Evolutionary conservation across 1,139 yeast genomes (phyloP), one percentile per base, ranked within the genome.

Genomic region (Groenewaldozyma sp.): DNA sequence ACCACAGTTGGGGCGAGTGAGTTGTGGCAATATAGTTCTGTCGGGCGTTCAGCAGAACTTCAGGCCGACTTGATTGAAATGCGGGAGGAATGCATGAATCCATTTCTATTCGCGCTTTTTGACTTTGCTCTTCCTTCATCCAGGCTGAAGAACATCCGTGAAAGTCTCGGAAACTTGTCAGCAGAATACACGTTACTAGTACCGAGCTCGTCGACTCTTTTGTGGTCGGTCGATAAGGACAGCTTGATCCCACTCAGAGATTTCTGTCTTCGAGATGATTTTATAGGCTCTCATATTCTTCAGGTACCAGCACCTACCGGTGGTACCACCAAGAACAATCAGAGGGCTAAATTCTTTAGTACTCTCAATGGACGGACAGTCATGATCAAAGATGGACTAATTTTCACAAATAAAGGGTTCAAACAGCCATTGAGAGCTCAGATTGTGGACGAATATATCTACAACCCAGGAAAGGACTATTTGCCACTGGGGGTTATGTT

Each of bases 261-360:
- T 3, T 58, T 78, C 18, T 81, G 88, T 53, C 71, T 72, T 41
- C 70, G 67, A 38, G 78, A 76, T 36, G 88, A 81, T 22, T 86
- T 83, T 54, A 63, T 84, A 6, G 71, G 73, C 39, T 74, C 87
- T 1, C 95, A 86, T 58, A 72, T 86, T 19, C 59, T 83, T 22
- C 63, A 69, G 41, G 48, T 59, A 3, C 7, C 11, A 7, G 52
- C 63, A 1, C 59, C 68, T 6, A 51, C 54, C 31, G 58, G 69
- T 1, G 22, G 33, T 29, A 17, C 17, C 17, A 55, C 70, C 17
- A 58, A 67, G 9, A 62, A 65, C 42, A 53, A 65, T 31, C 65
- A 67, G 36, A 56, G 70, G 27, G 62, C 76, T 1, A 65, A 70
- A 45, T 60, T 73, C 24, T 78, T 72, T 53, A 64, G 65, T 39